Evolutionary conservation across 2,329 filamentous ascomycete genomes (phyloP), one percentile per base, ranked within the genome.

Genomic region (Fusarium phyllophilum): DNA sequence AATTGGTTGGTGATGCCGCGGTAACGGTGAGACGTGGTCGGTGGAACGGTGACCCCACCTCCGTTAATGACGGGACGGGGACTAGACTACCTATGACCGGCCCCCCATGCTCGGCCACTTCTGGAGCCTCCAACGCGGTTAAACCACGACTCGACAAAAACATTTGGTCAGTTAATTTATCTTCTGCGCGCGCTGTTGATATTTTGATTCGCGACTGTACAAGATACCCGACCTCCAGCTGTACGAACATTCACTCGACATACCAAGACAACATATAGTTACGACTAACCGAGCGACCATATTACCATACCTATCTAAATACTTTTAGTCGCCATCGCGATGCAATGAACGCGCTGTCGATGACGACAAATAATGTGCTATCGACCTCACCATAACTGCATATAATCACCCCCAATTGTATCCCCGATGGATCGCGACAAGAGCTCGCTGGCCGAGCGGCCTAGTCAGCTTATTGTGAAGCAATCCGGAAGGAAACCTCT

Each of bases 401-500:
- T 58, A 64, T 65, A 65, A 68, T 63, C 58, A 36, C 57, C 55
- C 22, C 52, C 39, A 58, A 41, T 46, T 46, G 41, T 46, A 42
- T 38, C 26, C 8, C 31, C 69, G 10, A 79, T 81, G 78, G 78
- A 80, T 46, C 75, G 75, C 71, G 72, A 78, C 57, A 72, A 57
- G 10, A 72, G 79, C 26, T 64, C 74, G 56, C 65, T 78, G 52
- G 67, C 63, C 46, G 66, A 60, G 42, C 74, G 78, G 48, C 68
- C 76, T 20, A 78, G 75, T 22, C 74, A 79, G 41, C 79, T 85
- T 15, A 72, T 81, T 13, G 83, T 86, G 58, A 83, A 81, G 74
- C 80, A 83, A 57, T 81, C 82, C 11, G 83, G 82, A n/a, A 80
- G 84, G 42, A 84, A 81, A 74, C 83, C 83, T 55, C 74, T 86